These are phyloP conservation scores for Saccharomyces eubayanus DNA, from an alignment of 805 yeast species.

Conservation along the genomic window DNA sequence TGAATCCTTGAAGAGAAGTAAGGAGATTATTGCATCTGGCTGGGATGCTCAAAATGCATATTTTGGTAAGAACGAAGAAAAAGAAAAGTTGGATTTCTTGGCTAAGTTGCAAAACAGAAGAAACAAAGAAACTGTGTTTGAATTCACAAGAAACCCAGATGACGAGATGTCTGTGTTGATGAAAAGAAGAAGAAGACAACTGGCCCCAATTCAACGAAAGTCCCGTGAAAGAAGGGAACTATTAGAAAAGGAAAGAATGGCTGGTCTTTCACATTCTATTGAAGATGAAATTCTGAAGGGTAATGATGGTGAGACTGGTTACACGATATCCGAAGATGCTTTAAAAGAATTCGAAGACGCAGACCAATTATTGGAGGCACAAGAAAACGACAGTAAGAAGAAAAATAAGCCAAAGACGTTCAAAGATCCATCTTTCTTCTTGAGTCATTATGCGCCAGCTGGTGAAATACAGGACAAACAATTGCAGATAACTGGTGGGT, in stretches of 20 bases:
- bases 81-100: conserved; percentile 63
- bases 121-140: conserved; percentile 88
- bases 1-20: conserved; percentile 79
- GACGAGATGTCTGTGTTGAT: conserved; percentile 71
- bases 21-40: conserved; percentile 62
- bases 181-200: conserved; percentile 76
- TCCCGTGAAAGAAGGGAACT: conserved; percentile 63
- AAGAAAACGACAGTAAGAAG: conserved; percentile 17
- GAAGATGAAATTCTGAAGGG: conserved; percentile 65
- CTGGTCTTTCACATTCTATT: conserved; percentile 63
- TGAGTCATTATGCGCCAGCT: conserved; percentile 85
- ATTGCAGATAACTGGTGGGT: conserved; percentile 47
- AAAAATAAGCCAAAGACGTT: conserved; percentile 41
- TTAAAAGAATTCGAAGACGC: conserved; percentile 37
- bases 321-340: conserved; percentile 36
- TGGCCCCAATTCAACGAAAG: conserved; percentile 78
- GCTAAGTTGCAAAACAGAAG: conserved; percentile 61
- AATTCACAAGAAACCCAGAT: conserved; percentile 60
- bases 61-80: conserved; percentile 68
- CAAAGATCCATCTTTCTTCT: conserved; percentile 71
- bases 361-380: conserved; percentile 28
- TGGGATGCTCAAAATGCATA: conserved; percentile 87
- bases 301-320: conserved; percentile 42
- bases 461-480: conserved; percentile 77
- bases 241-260: conserved; percentile 61